These are phyloP conservation scores for Neonectria sp. DNA, from an alignment of 2,329 filamentous ascomycete species.

Conservation along the genomic window DNA sequence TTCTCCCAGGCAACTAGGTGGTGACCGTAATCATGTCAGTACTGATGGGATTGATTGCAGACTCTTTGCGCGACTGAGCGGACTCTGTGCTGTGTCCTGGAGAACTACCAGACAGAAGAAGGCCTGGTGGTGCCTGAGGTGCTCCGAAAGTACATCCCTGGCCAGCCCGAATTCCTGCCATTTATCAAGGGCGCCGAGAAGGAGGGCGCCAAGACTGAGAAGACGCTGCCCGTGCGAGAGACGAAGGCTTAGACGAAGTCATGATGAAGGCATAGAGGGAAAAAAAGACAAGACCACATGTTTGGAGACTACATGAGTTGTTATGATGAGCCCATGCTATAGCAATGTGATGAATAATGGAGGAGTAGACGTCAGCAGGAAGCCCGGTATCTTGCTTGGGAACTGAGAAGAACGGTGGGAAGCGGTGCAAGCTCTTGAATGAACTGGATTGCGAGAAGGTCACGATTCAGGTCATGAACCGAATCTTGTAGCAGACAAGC, in stretches of 20 bases:
- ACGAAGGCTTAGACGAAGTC: constrained; percentile 42
- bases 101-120: constrained; percentile 96
- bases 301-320: constrained; percentile 19
- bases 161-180: constrained; percentile 89
- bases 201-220: constrained; percentile 45
- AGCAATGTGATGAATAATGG: constrained; percentile 22
- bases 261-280: constrained; percentile 36
- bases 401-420: neutral
- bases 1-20: neutral
- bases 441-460: neutral
- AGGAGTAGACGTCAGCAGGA: neutral
- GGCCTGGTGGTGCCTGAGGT: constrained; percentile 86
- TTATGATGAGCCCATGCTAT: constrained; percentile 26
- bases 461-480: neutral
- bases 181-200: constrained; percentile 82
- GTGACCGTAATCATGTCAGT: neutral
- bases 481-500: neutral
- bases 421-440: neutral
- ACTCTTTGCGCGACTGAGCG: constrained; percentile 93
- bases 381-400: neutral
- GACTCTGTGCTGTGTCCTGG: constrained; percentile 93
- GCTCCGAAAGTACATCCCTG: constrained; percentile 91
- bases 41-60: constrained; percentile 31
- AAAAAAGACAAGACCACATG: constrained; percentile 31
- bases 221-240: constrained; percentile 47